phyloP scores from a whole-genome alignment of 495 filamentous ascomycete species.

The Penicillium coffeae region DNA sequence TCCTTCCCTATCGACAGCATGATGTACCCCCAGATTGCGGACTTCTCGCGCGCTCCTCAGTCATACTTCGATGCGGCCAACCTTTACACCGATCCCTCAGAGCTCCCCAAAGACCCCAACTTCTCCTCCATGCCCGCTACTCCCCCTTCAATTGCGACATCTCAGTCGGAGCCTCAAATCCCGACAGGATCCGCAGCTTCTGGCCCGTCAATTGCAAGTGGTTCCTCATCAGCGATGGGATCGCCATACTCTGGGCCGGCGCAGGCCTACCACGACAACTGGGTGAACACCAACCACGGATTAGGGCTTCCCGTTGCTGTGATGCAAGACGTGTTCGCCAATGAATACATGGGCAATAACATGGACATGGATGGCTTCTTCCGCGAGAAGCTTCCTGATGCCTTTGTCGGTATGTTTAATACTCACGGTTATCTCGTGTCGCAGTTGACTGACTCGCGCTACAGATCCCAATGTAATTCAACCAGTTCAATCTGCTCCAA shows the following conservation, averaged over 20 bases:
- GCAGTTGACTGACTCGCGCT: constrained; percentile 3
- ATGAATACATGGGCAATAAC: constrained; percentile 37
- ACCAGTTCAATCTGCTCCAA: constrained; percentile 28
- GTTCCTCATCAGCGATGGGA: constrained; percentile 74
- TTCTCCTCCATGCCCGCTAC: constrained; percentile 37
- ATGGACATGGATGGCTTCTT: constrained; percentile 36
- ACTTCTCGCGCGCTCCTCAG: constrained; percentile 22
- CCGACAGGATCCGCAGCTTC: constrained; percentile 70
- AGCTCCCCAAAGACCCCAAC: constrained; percentile 27
- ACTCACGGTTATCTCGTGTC: too few relatives aligned
- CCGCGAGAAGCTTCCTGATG: constrained; percentile 57
- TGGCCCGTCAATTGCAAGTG: constrained; percentile 62
- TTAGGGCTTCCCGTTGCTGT: constrained; percentile 69
- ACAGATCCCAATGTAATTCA: constrained; percentile 62
- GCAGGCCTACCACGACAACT: constrained; percentile 56
- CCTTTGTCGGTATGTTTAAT: constrained; percentile 78
- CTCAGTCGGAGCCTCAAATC: constrained; percentile 43
- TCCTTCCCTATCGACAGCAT: constrained; percentile 27
- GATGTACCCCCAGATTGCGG: constrained; percentile 24
- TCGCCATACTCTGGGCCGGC: constrained; percentile 71
- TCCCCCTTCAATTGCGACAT: constrained; percentile 29
- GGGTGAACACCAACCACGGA: constrained; percentile 57
- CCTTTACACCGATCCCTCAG: constrained; percentile 23
- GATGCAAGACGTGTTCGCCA: constrained; percentile 54
- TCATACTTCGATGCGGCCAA: constrained; percentile 26